These are phyloP conservation scores for Sporisorium graminicola DNA, from an alignment of 1,284 basidiomycete species.

Conservation along the genomic window DNA sequence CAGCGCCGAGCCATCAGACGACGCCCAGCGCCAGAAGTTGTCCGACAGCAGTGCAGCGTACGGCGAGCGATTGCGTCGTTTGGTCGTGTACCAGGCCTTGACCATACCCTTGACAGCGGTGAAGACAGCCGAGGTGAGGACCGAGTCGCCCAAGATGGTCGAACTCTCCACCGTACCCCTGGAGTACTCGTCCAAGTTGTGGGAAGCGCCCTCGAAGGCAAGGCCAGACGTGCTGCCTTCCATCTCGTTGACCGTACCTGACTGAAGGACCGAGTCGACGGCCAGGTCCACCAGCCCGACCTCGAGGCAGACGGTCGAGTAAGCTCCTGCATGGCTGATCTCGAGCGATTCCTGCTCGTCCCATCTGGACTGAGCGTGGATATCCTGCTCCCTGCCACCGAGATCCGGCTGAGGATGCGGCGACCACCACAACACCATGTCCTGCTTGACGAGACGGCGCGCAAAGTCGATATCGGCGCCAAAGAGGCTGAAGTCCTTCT, in stretches of 20 bases:
- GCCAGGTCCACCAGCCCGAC: constrained; percentile 91
- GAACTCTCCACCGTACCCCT: constrained; percentile 78
- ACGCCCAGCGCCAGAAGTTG: constrained; percentile 98
- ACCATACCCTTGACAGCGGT: constrained; percentile 87
- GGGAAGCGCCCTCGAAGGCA: constrained; percentile 83
- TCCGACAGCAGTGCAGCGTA: constrained; percentile 74
- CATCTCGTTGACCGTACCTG: constrained; percentile 93
- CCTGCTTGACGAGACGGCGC: constrained; percentile 84
- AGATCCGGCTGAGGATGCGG: constrained; percentile 82
- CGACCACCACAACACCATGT: constrained; percentile 98
- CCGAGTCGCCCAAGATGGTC: constrained; percentile 82
- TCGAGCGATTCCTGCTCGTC: constrained; percentile 81
- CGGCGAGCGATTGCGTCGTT: constrained; percentile 76
- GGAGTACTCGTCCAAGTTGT: constrained; percentile 90
- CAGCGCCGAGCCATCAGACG: constrained; percentile 82
- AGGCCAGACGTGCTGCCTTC: constrained; percentile 83
- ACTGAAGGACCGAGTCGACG: constrained; percentile 93
- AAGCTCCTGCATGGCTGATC: constrained; percentile 86
- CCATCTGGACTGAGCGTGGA: constrained; percentile 72
- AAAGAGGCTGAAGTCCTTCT: constrained; percentile 87
- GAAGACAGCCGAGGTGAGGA: constrained; percentile 91
- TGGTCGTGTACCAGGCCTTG: constrained; percentile 90
- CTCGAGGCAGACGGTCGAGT: constrained; percentile 92
- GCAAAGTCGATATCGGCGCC: constrained; percentile 93
- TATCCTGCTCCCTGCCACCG: constrained; percentile 91